Evolutionary conservation across 495 filamentous ascomycete species (phyloP).

Genomic region (Hypoxylon fuscum): DNA sequence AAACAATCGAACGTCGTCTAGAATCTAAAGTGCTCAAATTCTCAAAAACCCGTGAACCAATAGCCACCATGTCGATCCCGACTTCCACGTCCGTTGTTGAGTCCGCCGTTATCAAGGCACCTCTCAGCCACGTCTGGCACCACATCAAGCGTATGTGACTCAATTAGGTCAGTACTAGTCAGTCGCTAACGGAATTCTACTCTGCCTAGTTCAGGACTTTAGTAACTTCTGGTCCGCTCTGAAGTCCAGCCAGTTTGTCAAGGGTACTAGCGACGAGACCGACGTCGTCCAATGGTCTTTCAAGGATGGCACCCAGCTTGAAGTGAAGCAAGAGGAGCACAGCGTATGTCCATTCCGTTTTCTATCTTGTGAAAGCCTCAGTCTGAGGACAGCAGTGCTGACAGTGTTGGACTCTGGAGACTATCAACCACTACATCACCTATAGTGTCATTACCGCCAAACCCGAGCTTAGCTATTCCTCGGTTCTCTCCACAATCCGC

Average conservation of each 20-base stretch:
- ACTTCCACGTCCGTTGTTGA: conserved; percentile 71
- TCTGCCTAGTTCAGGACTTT: conserved; percentile 63
- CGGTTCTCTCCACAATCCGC: conserved; percentile 69
- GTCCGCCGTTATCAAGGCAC: conserved; percentile 70
- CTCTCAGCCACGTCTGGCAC: conserved; percentile 71
- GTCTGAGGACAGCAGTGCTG: background rate
- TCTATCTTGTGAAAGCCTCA: no score
- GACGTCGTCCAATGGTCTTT: conserved; percentile 72
- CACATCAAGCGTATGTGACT: conserved; percentile 63
- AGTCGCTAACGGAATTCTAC: conserved; percentile 5
- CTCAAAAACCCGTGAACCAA: background rate
- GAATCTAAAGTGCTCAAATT: background rate
- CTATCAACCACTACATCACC: conserved; percentile 74
- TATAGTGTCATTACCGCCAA: conserved; percentile 71
- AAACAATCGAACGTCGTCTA: background rate
- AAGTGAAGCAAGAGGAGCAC: conserved; percentile 78
- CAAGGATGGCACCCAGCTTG: conserved; percentile 67
- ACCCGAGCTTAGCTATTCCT: conserved; percentile 66
- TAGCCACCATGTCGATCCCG: conserved; percentile 56
- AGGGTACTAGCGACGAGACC: conserved; percentile 67
- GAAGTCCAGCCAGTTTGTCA: conserved; percentile 63
- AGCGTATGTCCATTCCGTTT: conserved; percentile 55
- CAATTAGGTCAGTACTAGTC: background rate
- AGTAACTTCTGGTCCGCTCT: conserved; percentile 67
- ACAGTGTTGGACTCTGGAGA: conserved; percentile 53